Base-by-base conservation (phyloP, 306 rosid genomes). In the Malus orientalis region DNA sequence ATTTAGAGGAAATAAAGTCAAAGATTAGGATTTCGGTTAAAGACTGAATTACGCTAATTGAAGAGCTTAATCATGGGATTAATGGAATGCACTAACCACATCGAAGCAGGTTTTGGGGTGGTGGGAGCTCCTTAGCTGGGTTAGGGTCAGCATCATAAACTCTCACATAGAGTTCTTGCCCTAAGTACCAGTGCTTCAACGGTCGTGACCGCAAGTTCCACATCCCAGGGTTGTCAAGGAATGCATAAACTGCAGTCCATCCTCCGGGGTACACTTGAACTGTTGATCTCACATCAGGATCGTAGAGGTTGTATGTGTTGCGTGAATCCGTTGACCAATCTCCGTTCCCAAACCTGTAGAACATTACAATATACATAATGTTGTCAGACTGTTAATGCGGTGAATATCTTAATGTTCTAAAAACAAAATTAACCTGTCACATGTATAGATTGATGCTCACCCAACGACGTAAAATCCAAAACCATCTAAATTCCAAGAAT, bases 401-500 rank as follows among this genome's bases (percentile, higher is more conserved):
- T 20, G 19, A 0, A 38, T 49, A 38, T 38, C n/a, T 29, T 22
- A 47, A 67, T 9, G 6, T 10, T n/a, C 2, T 42, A 18, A 68
- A 6, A 67, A 1, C 12, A 15, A 36, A 36, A 38, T 38, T 58
- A 59, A 42, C 6, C 3, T 61, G 11, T 45, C 23, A 16, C 12
- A 23, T 1, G 6, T 49, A 49, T 49, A 59, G 42, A 1, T 19
- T 47, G 11, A 68, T 2, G 60, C 83, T 51, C 76, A 90, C 97
- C 93, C 98, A 10, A 86, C 96, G 6, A 84, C 88, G 64, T 85
- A 83, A 87, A 92, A 90, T 29, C 88, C 92, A 10, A 54, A 92
- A 75, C 97, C 98, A 85, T 94, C 92, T 13, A 94, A 85, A 80
- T 94, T 96, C 95, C 96, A 94, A 71, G 98, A 7, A 79, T 88